Conservation (phyloP, 208 protist species). For the Leishmania tarentolae region DNA sequence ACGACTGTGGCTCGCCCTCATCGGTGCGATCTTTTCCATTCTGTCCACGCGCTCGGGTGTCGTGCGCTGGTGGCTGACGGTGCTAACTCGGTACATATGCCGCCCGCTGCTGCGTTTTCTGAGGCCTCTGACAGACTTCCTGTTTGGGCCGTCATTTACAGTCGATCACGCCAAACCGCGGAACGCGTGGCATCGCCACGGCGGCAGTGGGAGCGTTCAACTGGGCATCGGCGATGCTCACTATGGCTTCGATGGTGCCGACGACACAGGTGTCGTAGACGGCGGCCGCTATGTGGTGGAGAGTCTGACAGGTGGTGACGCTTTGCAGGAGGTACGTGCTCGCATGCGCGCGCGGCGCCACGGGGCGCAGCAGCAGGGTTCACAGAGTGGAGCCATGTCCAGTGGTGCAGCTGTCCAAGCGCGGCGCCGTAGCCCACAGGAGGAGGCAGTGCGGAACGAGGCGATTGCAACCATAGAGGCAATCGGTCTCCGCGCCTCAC, state of each 20-base stretch:
- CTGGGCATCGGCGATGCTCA: constrained; percentile 4
- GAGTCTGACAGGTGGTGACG: constrained; percentile 30
- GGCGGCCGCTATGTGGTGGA: constrained; percentile 57
- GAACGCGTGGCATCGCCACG: constrained; percentile 17
- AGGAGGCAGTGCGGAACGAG: constrained; percentile 11
- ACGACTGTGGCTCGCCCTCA: constrained; percentile 49
- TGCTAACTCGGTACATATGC: constrained; percentile 38
- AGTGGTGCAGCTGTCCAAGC: neutral
- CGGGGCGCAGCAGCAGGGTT: neutral
- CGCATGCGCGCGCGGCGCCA: constrained; percentile 28
- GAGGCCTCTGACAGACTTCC: constrained; percentile 27
- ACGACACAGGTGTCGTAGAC: constrained; percentile 14
- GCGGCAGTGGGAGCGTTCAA: neutral
- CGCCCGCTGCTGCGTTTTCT: constrained; percentile 50
- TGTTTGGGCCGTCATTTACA: constrained; percentile 39
- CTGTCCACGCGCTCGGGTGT: constrained; percentile 24
- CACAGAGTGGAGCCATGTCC: neutral
- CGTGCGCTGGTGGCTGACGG: constrained; percentile 39
- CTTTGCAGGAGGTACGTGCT: constrained; percentile 20
- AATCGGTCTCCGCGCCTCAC: constrained; percentile 49
- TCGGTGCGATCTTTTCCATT: constrained; percentile 52
- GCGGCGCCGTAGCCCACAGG: constrained; percentile 8
- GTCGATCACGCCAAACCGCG: constrained; percentile 45
- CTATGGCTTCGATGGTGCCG: neutral
- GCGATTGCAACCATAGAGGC: constrained; percentile 52